These are phyloP conservation scores for Ligustrum vulgare DNA, from an alignment of 257 asterid genomes.

Conservation along the genomic window DNA sequence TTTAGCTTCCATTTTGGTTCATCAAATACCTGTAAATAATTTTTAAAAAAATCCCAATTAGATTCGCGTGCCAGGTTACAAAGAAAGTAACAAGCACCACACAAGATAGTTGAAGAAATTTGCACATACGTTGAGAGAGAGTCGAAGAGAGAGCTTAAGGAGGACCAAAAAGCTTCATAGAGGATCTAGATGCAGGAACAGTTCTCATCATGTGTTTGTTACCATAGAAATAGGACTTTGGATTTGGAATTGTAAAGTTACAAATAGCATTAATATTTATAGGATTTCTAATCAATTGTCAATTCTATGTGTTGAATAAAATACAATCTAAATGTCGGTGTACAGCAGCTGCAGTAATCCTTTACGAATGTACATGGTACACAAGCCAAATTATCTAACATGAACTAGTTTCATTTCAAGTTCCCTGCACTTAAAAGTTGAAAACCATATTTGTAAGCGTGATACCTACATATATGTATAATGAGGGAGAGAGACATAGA, in stretches of 20 bases:
- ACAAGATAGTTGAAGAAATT: not conserved
- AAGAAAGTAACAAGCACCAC: not conserved
- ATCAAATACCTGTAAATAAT: conserved; percentile 62
- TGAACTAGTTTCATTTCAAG: not conserved
- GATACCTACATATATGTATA: not conserved
- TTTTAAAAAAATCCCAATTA: conserved; percentile 16
- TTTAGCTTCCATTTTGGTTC: conserved; percentile 66
- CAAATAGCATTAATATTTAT: not conserved
- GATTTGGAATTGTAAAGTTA: not conserved
- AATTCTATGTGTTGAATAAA: not conserved
- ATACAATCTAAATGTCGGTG: not conserved
- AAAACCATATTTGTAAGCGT: not conserved
- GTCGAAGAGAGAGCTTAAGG: not conserved
- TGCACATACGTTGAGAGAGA: not conserved
- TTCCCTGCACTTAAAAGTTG: conserved; percentile 7
- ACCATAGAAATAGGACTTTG: not conserved
- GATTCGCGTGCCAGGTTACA: conserved; percentile 4
- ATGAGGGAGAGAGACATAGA: conserved; percentile 23
- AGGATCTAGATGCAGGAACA: conserved; percentile 5
- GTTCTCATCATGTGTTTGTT: conserved; percentile 6
- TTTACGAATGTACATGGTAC: not conserved
- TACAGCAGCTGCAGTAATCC: not conserved
- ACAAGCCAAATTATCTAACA: conserved; percentile 2
- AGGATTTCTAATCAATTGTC: not conserved
- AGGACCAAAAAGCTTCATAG: not conserved